Conservation (phyloP, 192 early-diverging fungal genomes). For the Entomortierella parvispora region DNA sequence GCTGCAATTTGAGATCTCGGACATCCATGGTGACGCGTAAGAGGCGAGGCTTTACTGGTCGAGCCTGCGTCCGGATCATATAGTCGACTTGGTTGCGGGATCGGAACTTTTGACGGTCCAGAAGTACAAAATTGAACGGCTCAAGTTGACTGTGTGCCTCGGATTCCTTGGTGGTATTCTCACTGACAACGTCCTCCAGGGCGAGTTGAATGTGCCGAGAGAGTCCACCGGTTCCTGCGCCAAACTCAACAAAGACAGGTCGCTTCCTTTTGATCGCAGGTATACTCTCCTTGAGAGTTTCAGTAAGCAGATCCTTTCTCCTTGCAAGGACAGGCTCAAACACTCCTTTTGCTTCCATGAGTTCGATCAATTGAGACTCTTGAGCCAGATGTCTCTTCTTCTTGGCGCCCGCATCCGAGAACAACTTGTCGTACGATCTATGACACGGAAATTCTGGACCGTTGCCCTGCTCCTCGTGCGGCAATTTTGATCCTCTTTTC, state of each 20-base stretch:
- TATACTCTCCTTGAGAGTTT: not conserved
- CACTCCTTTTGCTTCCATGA: constrained; percentile 20
- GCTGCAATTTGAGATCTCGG: constrained; percentile 13
- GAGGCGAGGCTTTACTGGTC: constrained; percentile 36
- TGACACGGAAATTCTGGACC: constrained; percentile 34
- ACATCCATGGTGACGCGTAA: constrained; percentile 49
- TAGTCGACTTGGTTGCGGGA: constrained; percentile 50
- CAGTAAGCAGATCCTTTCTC: not conserved
- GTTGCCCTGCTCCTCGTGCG: not conserved
- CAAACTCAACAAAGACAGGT: constrained; percentile 47
- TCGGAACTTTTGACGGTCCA: constrained; percentile 44
- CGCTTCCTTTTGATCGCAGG: not conserved
- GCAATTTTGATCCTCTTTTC: constrained; percentile 6
- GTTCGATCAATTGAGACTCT: constrained; percentile 42
- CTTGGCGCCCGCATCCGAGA: constrained; percentile 39
- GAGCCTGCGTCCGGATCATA: constrained; percentile 48
- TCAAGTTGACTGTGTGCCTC: not conserved
- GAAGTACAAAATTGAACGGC: constrained; percentile 40
- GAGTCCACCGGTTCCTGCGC: constrained; percentile 45
- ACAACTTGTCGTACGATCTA: constrained; percentile 22
- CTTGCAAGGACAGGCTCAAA: constrained; percentile 5
- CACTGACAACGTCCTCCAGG: constrained; percentile 20
- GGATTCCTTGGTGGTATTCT: not conserved
- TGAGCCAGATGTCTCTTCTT: constrained; percentile 48
- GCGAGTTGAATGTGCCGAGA: constrained; percentile 44